Conservation (phyloP, 208 protist species). For the Leishmania aethiopica region DNA sequence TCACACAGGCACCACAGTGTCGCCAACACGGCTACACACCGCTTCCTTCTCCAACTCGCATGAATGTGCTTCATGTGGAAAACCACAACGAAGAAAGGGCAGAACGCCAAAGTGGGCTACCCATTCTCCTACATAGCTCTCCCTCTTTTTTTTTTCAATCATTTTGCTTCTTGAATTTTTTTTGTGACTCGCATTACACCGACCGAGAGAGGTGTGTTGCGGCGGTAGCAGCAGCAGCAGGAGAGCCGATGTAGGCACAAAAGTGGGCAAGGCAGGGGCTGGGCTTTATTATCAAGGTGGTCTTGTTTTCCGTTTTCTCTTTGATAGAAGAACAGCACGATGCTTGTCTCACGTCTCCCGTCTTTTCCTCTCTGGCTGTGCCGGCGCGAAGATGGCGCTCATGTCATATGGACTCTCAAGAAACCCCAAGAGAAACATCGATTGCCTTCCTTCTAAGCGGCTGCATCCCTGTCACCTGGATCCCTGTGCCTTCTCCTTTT, state of each 20-base stretch:
- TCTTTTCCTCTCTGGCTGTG: background rate
- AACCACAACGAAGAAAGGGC: background rate
- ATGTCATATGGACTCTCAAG: background rate
- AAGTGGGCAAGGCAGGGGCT: background rate
- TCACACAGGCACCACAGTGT: background rate
- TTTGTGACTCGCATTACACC: background rate
- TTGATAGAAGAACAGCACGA: background rate
- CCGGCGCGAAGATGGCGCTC: background rate
- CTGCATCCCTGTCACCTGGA: background rate
- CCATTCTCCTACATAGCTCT: background rate
- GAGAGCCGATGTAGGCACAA: background rate
- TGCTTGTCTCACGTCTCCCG: background rate
- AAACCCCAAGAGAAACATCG: background rate
- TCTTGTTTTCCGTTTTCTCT: background rate
- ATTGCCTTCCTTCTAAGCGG: background rate
- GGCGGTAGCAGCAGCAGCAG: background rate
- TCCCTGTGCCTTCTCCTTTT: constrained; percentile 5
- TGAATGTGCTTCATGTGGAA: background rate
- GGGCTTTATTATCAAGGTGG: background rate
- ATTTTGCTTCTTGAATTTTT: background rate
- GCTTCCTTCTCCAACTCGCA: background rate
- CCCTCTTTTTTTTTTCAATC: background rate
- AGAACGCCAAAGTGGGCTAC: background rate
- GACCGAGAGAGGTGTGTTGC: background rate
- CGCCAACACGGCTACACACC: background rate